Percentiles rank a stretch among this genome's conserved stretches.
Conservation (phyloP, 2,329 filamentous ascomycete genomes). For the Venturiaceae sp. region DNA sequence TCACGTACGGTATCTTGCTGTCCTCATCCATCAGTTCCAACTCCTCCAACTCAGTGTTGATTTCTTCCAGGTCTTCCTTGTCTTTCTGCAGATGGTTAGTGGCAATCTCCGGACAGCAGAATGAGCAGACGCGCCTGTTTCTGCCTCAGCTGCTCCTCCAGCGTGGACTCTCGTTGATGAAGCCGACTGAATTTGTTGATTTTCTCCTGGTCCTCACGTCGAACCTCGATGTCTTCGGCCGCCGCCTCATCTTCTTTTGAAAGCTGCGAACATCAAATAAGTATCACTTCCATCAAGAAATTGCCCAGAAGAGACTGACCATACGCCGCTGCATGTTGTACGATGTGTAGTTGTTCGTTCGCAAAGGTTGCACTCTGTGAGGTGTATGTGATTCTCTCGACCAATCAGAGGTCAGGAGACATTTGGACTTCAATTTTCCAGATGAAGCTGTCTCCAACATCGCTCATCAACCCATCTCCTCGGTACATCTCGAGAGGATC, state of each 20-base stretch:
- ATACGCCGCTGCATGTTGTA: neutral
- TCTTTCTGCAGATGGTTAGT: constrained; percentile 59
- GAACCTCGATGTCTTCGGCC: constrained; percentile 81
- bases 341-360: neutral
- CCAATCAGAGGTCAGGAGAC: no score
- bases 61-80: constrained; percentile 93
- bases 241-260: constrained; percentile 83
- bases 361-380: no score
- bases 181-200: constrained; percentile 97
- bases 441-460: no score
- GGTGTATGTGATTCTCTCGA: no score
- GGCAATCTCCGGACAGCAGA: neutral
- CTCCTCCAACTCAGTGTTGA: constrained; percentile 86
- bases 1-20: constrained; percentile 73
- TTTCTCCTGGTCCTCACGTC: constrained; percentile 94
- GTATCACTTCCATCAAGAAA: constrained; percentile 61
- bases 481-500: no score
- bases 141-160: constrained; percentile 70
- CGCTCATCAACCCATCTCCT: no score
- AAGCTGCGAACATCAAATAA: constrained; percentile 51
- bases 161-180: constrained; percentile 69
- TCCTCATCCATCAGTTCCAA: constrained; percentile 94
- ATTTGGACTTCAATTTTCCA: no score
- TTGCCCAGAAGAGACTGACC: constrained; percentile 47
- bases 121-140: constrained; percentile 56